phyloP scores from a whole-genome alignment of 768 basidiomycete genomes.

The Fomitopsis pulvina region DNA sequence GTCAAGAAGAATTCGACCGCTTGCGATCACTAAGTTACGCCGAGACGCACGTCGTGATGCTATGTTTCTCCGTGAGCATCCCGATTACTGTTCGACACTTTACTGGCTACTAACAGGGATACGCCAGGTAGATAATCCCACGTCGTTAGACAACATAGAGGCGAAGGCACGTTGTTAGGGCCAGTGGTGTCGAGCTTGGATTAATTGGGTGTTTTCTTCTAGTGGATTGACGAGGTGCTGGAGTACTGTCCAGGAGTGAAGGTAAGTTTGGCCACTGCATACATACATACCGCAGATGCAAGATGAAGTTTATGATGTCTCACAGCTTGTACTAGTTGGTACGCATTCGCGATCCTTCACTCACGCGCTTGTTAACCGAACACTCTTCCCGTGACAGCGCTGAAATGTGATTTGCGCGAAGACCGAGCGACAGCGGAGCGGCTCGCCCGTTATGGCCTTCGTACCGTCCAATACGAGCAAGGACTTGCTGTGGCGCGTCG shows the following conservation, averaged over 20 bases:
- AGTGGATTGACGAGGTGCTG: conserved; percentile 93
- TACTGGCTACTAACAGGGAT: background rate
- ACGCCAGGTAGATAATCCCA: conserved; percentile 89
- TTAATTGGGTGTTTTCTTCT: conserved; percentile 6
- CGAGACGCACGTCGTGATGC: conserved; percentile 93
- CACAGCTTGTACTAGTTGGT: conserved; percentile 85
- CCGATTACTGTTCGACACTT: conserved; percentile 2
- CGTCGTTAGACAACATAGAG: conserved; percentile 95
- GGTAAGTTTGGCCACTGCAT: conserved; percentile 35
- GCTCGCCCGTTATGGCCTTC: conserved; percentile 60
- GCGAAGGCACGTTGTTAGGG: conserved; percentile 51
- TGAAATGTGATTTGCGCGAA: conserved; percentile 94
- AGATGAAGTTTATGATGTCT: background rate
- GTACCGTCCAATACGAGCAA: conserved; percentile 87
- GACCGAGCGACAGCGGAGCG: conserved; percentile 68
- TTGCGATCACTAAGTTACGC: conserved; percentile 93
- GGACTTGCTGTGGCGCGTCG: conserved; percentile 82
- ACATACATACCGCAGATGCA: conserved; percentile 7
- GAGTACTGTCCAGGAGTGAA: conserved; percentile 96
- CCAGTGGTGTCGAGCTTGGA: background rate
- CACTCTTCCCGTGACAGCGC: conserved; percentile 40
- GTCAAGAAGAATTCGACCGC: conserved; percentile 94
- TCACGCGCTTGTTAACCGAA: background rate
- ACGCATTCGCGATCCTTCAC: conserved; percentile 26
- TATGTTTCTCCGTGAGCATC: conserved; percentile 82